phyloP scores from a whole-genome alignment of 1,284 basidiomycete species.

The Rhodotorula sp. region DNA sequence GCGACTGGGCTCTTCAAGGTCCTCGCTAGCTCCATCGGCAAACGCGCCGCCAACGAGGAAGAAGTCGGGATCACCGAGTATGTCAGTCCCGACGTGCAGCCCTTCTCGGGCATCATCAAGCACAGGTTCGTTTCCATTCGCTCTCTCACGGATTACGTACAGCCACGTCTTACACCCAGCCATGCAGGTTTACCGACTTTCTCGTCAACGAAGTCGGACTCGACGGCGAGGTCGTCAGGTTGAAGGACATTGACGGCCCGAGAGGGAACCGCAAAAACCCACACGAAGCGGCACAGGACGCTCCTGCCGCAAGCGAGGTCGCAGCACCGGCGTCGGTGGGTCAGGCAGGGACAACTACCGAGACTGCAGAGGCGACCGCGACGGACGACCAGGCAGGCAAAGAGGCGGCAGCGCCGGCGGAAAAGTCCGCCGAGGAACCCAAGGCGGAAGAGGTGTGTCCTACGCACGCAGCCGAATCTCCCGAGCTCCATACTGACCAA shows the following conservation, averaged over 20 bases:
- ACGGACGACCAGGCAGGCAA: neutral
- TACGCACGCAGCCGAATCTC: too few relatives aligned
- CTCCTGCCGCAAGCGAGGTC: neutral
- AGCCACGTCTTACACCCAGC: neutral
- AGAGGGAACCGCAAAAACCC: constrained; percentile 3
- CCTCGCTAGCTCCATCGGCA: constrained; percentile 16
- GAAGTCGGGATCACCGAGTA: constrained; percentile 92
- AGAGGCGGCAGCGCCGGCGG: neutral
- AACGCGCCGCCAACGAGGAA: constrained; percentile 55
- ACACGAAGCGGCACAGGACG: neutral
- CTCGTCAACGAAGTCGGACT: constrained; percentile 84
- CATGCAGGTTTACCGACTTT: constrained; percentile 87
- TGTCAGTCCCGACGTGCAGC: constrained; percentile 66
- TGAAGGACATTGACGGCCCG: constrained; percentile 71
- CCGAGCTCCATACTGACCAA: too few relatives aligned
- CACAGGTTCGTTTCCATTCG: constrained; percentile 64
- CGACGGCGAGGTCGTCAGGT: constrained; percentile 70
- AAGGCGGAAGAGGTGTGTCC: constrained; percentile 3
- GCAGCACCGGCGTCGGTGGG: neutral
- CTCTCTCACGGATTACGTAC: neutral
- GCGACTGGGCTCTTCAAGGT: constrained; percentile 16
- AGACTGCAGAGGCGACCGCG: neutral
- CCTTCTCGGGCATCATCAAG: constrained; percentile 88
- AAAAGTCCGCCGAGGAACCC: neutral
- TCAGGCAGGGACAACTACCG: neutral